Base-by-base conservation (phyloP, 495 filamentous ascomycete genomes). In the Neurospora sp. region DNA sequence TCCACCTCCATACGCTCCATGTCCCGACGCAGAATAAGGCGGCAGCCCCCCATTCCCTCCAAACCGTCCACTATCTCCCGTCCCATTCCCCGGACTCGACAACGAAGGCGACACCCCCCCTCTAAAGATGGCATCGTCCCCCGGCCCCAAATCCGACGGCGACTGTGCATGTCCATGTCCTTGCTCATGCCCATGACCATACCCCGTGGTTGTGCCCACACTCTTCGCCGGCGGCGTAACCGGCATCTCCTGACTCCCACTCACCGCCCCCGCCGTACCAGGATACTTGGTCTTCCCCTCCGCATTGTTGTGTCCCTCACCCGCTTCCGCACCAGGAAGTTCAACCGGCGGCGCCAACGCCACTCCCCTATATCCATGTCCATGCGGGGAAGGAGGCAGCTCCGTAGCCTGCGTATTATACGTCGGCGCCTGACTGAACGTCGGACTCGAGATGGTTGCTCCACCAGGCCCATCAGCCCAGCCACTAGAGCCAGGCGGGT, bases 311-410 rank as follows among this genome's bases (percentile, higher is more conserved):
- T 14, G 12, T 16, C 10, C 27, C 2, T 65, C 22, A 0, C 53
- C 53, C 6, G 53, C 27, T 9, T 35, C 53, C 12, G 53, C 53
- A 9, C 53, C 53, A 0, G 76, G 76, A 1, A 20, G 22, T 1
- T 59, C 45, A 0, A 72, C 72, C 1, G 76, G 76, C 37, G 74
- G 70, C 20, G 76, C 76, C 10, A 71, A 22, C 3, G 41, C 42
- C 9, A 75, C 68, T 0, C 53, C 53, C 14, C 53, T 65, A 18
- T 65, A 35, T 2, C 53, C 22, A 31, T 59, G 48, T 7, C 20
- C 48, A 3, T 31, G 53, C 3, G 48, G 9, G 0, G 44, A 45
- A 9, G 20, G 20, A 22, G 20, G 53, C 0, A 65, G 6, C 1
- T 65, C 53, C 0, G 27, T 35, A 65, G 53, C 53, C 0, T 59